These are phyloP conservation scores for Yarrowia osloensis DNA, from an alignment of 805 yeast genomes.

Conservation along the genomic window DNA sequence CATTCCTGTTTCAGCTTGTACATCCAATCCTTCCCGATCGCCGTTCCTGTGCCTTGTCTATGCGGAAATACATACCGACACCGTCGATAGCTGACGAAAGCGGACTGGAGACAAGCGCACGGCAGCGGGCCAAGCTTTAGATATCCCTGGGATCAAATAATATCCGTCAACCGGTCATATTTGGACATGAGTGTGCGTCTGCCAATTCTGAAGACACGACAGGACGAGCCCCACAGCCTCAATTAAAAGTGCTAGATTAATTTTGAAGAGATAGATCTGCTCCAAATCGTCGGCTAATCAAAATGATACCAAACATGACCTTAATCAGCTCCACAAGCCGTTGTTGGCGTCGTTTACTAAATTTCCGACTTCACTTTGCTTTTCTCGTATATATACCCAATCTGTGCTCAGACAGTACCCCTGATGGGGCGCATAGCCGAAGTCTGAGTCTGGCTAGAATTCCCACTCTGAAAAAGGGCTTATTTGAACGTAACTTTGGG, in stretches of 20 bases:
- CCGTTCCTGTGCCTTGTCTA: background rate
- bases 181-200: background rate
- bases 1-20: background rate
- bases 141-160: background rate
- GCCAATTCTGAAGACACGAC: background rate
- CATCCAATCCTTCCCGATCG: background rate
- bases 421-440: constrained; percentile 26
- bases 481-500: background rate
- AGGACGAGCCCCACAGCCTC: background rate
- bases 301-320: background rate
- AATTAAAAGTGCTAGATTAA: background rate
- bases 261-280: background rate
- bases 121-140: background rate
- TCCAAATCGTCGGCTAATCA: background rate
- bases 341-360: background rate
- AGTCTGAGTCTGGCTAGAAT: background rate
- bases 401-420: constrained; percentile 13
- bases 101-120: background rate
- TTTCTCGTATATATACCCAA: constrained; percentile 19
- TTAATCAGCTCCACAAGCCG: background rate
- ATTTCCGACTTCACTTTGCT: background rate
- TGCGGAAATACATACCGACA: background rate
- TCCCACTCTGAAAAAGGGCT: background rate
- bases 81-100: background rate
- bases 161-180: background rate